Conservation (phyloP, 352 stramenopile genomes). For the Aphanomyces astaci region DNA sequence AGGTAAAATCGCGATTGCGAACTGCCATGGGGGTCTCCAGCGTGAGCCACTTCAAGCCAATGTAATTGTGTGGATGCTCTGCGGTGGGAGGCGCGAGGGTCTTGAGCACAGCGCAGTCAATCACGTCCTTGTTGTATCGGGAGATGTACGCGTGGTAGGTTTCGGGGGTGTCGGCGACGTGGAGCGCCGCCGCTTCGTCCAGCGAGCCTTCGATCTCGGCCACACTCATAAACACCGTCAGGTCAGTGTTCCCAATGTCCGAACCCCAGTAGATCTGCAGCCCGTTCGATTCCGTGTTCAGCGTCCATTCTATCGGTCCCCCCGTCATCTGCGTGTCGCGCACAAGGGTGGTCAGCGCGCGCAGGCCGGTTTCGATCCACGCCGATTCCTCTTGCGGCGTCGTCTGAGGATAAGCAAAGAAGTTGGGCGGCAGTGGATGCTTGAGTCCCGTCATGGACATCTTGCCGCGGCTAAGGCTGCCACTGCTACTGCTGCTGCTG, state of each 20-base stretch:
- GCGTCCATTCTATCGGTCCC: conserved; percentile 7
- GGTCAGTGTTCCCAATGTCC: neutral
- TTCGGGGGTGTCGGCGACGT: neutral
- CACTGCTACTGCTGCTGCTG: too few species aligned
- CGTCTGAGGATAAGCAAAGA: neutral
- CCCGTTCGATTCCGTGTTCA: conserved; percentile 13
- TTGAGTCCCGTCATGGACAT: neutral
- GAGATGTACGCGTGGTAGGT: neutral
- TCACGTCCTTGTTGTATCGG: conserved; percentile 32
- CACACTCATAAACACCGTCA: neutral
- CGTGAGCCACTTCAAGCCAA: conserved; percentile 74
- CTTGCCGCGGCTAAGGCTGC: neutral
- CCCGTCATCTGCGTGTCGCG: neutral
- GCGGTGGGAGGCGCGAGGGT: conserved; percentile 48
- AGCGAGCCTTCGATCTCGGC: conserved; percentile 14
- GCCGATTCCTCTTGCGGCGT: neutral
- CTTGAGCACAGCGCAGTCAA: conserved; percentile 72
- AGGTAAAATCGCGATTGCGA: conserved; percentile 69
- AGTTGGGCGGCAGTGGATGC: neutral
- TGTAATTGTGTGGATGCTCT: conserved; percentile 74
- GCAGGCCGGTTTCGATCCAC: neutral
- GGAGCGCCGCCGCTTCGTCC: conserved; percentile 11
- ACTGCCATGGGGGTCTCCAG: conserved; percentile 65
- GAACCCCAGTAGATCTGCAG: conserved; percentile 5
- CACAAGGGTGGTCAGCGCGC: conserved; percentile 4